A percentile compares a stretch with the other conserved stretches of the same genome.
Evolutionary conservation across 2,329 filamentous ascomycete species (phyloP).

Genomic region (Penicillium sp.): DNA sequence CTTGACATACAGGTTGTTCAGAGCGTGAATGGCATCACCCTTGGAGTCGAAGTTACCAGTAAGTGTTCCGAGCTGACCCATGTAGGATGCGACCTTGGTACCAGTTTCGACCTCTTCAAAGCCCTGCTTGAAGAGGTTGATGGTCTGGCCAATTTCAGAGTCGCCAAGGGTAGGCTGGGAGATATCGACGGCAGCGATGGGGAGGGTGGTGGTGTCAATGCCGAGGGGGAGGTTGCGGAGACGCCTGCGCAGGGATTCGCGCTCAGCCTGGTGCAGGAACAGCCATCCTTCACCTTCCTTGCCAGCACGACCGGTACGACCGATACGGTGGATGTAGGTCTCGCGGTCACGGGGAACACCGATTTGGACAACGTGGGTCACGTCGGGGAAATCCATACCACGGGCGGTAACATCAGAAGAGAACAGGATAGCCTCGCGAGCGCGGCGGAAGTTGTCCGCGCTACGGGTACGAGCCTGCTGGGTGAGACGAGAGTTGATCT

Average conservation of each 20-base stretch:
- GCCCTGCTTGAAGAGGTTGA: conserved; percentile 47
- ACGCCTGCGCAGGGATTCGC: conserved; percentile 50
- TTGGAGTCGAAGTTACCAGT: conserved; percentile 34
- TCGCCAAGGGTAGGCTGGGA: conserved; percentile 17
- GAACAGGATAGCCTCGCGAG: conserved; percentile 66
- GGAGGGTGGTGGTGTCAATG: conserved; percentile 48
- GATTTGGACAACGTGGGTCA: conserved; percentile 77
- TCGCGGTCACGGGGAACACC: conserved; percentile 66
- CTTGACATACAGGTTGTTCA: conserved; percentile 48
- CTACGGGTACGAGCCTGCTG: conserved; percentile 70
- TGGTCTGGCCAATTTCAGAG: conserved; percentile 14
- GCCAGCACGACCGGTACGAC: conserved; percentile 70
- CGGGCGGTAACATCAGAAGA: conserved; percentile 79
- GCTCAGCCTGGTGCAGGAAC: conserved; percentile 56
- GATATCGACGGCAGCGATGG: conserved; percentile 39
- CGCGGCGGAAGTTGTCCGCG: conserved; percentile 69
- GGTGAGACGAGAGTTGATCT: conserved; percentile 77
- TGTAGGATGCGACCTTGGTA: conserved; percentile 34
- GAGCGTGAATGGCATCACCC: conserved; percentile 42
- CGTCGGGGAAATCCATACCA: conserved; percentile 80
- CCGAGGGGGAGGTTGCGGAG: conserved; percentile 58
- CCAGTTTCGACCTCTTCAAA: conserved; percentile 20
- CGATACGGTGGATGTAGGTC: conserved; percentile 75
- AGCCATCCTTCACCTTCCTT: conserved; percentile 65
- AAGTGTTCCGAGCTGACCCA: conserved; percentile 24